Conservation (phyloP, 345 rosid species). For the Odontarrhena argentea region DNA sequence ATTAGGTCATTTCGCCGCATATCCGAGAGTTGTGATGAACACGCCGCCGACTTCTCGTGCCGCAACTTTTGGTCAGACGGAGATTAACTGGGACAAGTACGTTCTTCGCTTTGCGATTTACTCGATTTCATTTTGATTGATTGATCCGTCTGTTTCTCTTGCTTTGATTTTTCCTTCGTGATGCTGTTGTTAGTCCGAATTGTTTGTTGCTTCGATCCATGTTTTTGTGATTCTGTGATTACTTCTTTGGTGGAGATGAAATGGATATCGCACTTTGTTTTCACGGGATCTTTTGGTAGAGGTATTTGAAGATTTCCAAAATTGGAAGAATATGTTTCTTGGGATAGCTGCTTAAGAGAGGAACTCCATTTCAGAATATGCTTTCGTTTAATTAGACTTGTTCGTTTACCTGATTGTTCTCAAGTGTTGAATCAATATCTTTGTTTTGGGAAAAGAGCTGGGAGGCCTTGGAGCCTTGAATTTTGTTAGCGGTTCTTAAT, state of each 20-base stretch:
- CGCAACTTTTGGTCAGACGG: constrained; percentile 69
- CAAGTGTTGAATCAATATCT: neutral
- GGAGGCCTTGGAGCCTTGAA: neutral
- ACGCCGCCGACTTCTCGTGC: constrained; percentile 57
- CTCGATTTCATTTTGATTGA: neutral
- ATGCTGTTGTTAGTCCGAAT: constrained; percentile 11
- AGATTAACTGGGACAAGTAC: constrained; percentile 98
- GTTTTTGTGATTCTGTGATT: constrained; percentile 27
- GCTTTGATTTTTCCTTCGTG: neutral
- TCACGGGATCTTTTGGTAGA: constrained; percentile 12
- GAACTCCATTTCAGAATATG: constrained; percentile 19
- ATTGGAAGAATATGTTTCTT: constrained; percentile 4
- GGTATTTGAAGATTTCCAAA: constrained; percentile 2
- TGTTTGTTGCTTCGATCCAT: constrained; percentile 28
- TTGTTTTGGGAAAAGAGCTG: constrained; percentile 1
- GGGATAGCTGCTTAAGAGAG: constrained; percentile 1
- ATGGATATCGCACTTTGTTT: neutral
- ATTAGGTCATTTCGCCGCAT: constrained; percentile 1
- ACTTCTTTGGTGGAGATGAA: neutral
- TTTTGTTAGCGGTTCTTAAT: neutral
- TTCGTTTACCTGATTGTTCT: neutral
- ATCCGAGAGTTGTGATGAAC: constrained; percentile 45
- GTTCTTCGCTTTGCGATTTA: constrained; percentile 26
- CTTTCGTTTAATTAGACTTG: neutral
- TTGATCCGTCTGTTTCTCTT: no score